Evolutionary conservation across 371 early-diverging fungal species (phyloP).

Genomic region (Neoconidiobolus thromboides): DNA sequence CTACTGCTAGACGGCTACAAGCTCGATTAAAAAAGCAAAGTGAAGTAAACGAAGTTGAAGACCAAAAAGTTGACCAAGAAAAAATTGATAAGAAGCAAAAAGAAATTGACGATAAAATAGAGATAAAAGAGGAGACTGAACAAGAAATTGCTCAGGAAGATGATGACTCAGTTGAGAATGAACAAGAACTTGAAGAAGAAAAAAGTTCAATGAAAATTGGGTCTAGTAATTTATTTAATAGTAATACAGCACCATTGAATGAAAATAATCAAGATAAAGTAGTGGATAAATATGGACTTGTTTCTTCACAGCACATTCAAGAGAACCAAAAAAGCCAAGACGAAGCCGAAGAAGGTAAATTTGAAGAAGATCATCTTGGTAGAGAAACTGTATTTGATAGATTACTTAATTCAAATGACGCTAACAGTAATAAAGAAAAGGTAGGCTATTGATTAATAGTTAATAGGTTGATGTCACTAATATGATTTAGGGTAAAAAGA

Average conservation of each 20-base stretch:
- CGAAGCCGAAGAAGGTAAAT: not conserved
- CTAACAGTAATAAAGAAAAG: not conserved
- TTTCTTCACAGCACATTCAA: not conserved
- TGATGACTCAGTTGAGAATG: constrained; percentile 2
- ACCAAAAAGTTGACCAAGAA: too few species aligned
- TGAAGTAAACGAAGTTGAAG: not conserved
- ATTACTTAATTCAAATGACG: not conserved
- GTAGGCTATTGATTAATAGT: not conserved
- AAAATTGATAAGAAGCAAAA: constrained; percentile 3
- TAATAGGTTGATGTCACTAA: not conserved
- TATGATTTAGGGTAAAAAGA: not conserved
- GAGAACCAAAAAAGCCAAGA: not conserved
- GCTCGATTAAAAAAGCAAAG: not conserved
- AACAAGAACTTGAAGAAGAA: constrained; percentile 8
- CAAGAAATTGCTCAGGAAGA: constrained; percentile 6
- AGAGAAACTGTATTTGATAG: not conserved
- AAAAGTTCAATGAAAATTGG: constrained; percentile 4
- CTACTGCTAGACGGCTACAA: constrained; percentile 18
- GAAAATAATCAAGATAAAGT: constrained; percentile 4
- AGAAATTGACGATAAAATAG: not conserved
- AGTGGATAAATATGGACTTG: constrained; percentile 7
- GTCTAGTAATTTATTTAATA: constrained; percentile 8
- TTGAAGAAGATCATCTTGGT: not conserved
- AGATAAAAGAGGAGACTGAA: constrained; percentile 3
- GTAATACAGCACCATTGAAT: not conserved